A percentile compares a stretch with the other conserved stretches of the same genome.
Conservation (phyloP, 2,329 filamentous ascomycete species). For the Chalaropsis thielavioides region DNA sequence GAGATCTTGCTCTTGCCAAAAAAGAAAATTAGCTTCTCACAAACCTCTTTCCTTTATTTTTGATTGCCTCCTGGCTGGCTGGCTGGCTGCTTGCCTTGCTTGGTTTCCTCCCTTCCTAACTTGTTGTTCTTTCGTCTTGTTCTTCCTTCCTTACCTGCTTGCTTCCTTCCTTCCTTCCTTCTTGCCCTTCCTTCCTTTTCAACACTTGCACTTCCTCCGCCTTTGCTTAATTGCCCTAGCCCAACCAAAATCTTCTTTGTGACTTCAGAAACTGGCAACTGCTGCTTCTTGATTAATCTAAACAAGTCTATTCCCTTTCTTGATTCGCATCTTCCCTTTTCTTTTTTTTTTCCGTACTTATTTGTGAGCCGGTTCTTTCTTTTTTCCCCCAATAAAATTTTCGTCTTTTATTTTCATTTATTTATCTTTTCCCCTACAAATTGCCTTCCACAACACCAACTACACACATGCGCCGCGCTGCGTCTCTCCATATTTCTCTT, state of each 20-base stretch:
- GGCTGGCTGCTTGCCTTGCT: neutral
- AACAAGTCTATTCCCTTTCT: neutral
- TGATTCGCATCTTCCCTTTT: constrained; percentile 1
- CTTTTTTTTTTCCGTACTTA: neutral
- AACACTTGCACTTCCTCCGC: neutral
- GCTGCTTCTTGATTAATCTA: neutral
- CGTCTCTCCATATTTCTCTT: constrained; percentile 5
- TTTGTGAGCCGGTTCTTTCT: neutral
- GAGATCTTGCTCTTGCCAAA: neutral
- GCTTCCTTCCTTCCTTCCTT: constrained; percentile 2
- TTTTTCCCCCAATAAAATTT: neutral
- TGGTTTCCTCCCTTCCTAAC: neutral
- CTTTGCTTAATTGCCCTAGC: neutral
- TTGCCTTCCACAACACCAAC: neutral
- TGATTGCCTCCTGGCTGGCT: neutral
- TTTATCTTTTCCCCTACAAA: neutral
- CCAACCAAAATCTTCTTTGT: neutral
- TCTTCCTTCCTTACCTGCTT: neutral
- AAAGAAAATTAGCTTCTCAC: neutral
- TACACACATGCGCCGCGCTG: neutral
- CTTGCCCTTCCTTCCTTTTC: neutral
- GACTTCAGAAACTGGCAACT: neutral
- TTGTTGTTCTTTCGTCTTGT: neutral
- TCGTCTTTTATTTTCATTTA: constrained; percentile 1
- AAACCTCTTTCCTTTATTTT: no score